These are phyloP conservation scores for Russula griseocarnosa DNA, from an alignment of 768 basidiomycete species.

Conservation along the genomic window DNA sequence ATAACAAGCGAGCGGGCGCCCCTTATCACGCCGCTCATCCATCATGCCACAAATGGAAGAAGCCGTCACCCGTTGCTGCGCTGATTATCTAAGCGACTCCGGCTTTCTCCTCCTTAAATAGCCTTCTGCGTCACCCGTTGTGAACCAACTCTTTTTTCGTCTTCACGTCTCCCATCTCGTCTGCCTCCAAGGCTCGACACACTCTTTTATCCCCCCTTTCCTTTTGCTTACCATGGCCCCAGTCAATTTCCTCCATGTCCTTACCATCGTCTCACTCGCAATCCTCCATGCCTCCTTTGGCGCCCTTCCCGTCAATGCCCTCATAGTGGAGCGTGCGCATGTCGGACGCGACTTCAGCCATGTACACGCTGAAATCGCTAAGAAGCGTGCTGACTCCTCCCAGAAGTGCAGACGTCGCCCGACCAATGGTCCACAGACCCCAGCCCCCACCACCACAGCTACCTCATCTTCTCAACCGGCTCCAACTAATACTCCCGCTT, in stretches of 20 bases:
- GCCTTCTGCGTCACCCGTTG: neutral
- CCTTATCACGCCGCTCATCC: neutral
- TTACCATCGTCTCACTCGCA: constrained; percentile 57
- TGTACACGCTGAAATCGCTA: constrained; percentile 45
- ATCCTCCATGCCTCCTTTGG: constrained; percentile 50
- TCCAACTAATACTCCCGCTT: constrained; percentile 2
- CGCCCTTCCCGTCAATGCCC: constrained; percentile 48
- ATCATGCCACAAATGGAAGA: neutral
- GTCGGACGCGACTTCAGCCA: constrained; percentile 45
- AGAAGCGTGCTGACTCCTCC: constrained; percentile 41
- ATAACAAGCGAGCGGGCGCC: constrained; percentile 28
- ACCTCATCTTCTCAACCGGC: constrained; percentile 27
- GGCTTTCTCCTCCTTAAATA: neutral
- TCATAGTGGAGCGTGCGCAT: constrained; percentile 41
- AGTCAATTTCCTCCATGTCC: constrained; percentile 50
- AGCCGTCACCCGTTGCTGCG: constrained; percentile 19
- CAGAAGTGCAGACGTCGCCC: constrained; percentile 56
- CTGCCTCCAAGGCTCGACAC: constrained; percentile 1
- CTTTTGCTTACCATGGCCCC: constrained; percentile 41
- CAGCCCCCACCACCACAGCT: neutral
- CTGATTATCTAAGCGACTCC: constrained; percentile 1
- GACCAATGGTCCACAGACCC: constrained; percentile 14
- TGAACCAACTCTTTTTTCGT: neutral
- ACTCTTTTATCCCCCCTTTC: constrained; percentile 5
- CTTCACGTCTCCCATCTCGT: neutral